Base-by-base conservation (phyloP, 441 rosid species). In the Raphanus hybrid region DNA sequence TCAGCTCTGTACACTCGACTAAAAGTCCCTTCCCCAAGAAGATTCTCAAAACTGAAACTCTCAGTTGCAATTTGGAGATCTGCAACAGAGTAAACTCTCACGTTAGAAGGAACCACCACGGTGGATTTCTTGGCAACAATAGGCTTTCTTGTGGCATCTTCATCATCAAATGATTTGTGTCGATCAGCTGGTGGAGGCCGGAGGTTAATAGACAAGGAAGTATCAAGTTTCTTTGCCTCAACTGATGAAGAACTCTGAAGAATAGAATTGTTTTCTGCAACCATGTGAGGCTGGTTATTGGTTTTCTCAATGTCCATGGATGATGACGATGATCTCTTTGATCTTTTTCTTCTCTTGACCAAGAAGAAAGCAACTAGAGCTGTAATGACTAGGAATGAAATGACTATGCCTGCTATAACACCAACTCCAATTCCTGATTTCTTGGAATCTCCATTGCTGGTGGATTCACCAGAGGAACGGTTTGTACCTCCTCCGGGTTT, bases 1-100 rank as follows among this genome's bases (percentile, higher is more conserved):
- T 88, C 90, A 67, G 97, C 98, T 82, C 91, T 90, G 85, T 92
- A 94, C 62, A 92, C 98, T 75, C 96, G 90, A 63, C 98, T 95
- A 86, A 94, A 94, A 76, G 85, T 87, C 67, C 98, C 97, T 82
- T 89, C 97, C 8, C 98, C 98, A 58, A 94, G 58, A 52, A 52
- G 20, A 52, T 52, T 52, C 0, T 52, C 20, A 1, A 52, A 20
- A 52, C 58, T 52, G 58, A 52, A 52, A 87, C 97, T 92, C 34
- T 86, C 88, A 2, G 98, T 94, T 27, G 97, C 91, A 76, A 94
- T 87, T 83, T 94, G 98, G 75, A 94, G 86, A 84, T 94, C 97
- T 29, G 97, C 98, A 71, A 94, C 81, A 48, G 98, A 92, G 81
- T 87, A 94, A 10, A 80, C 76, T 61, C 83, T 80, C 67, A 94